Conservation (phyloP, 371 early-diverging fungal species). For the Circinella minor region DNA sequence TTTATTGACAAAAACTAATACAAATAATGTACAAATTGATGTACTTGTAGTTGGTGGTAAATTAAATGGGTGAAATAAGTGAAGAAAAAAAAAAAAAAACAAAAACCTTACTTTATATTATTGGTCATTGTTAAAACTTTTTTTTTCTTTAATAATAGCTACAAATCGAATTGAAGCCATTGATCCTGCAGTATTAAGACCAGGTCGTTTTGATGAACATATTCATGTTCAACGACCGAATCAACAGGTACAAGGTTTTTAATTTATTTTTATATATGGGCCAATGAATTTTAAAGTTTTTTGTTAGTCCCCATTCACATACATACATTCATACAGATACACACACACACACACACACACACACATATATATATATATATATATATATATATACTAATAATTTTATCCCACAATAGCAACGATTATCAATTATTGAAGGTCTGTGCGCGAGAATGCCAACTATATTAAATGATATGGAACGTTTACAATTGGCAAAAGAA, state of each 20-base stretch:
- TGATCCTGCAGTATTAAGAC: constrained; percentile 95
- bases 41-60: constrained; percentile 77
- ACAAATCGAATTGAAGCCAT: constrained; percentile 77
- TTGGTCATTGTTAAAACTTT: background rate
- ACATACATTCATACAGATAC: no score
- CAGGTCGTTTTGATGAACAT: constrained; percentile 99
- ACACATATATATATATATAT: no score
- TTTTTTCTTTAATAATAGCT: constrained; percentile 34
- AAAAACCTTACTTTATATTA: background rate
- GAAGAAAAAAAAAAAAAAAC: constrained; percentile 1
- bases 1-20: constrained; percentile 57
- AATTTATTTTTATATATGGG: no score
- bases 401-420: constrained; percentile 38
- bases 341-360: no score
- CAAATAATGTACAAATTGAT: constrained; percentile 50
- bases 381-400: no score
- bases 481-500: constrained; percentile 29
- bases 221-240: constrained; percentile 92
- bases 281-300: no score
- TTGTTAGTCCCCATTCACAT: no score
- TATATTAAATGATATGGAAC: constrained; percentile 34
- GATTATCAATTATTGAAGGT: constrained; percentile 58
- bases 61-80: no score
- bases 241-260: background rate
- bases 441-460: constrained; percentile 64